A percentile compares a stretch with the other conserved stretches of the same genome.
phyloP scores from a whole-genome alignment of 2,329 filamentous ascomycete species.

The Zymoseptoria tritici region DNA sequence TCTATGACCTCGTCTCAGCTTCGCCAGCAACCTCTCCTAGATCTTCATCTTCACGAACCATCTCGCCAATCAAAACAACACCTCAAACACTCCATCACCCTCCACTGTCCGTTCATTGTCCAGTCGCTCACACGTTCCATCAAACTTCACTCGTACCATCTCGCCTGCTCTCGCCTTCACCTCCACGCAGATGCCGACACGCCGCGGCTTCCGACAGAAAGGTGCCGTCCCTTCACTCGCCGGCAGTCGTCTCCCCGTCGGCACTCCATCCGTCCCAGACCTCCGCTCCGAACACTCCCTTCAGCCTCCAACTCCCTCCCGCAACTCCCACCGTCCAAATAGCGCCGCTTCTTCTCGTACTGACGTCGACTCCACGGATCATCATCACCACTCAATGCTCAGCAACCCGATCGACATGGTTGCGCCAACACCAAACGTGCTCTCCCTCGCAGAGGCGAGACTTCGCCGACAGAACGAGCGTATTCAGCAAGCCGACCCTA shows the following conservation, averaged over 20 bases:
- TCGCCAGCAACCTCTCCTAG: no score
- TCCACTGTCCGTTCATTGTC: neutral
- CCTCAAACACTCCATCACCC: neutral
- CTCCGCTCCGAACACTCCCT: neutral
- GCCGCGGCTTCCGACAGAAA: slow-evolving; percentile 4
- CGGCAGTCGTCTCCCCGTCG: slow-evolving; percentile 23
- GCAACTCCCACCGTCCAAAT: slow-evolving; percentile 2
- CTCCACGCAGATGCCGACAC: neutral
- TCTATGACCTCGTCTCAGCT: no score
- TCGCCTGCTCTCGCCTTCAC: neutral
- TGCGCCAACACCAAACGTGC: slow-evolving; percentile 4
- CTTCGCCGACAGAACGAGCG: slow-evolving; percentile 28
- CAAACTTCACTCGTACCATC: neutral
- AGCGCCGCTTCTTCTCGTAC: slow-evolving; percentile 4
- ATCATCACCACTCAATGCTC: neutral
- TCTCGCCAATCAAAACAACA: neutral
- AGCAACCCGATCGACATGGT: slow-evolving; percentile 2
- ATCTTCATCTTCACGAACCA: neutral
- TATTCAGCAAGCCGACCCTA: slow-evolving; percentile 26
- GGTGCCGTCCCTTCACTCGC: slow-evolving; percentile 9
- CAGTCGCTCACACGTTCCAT: neutral
- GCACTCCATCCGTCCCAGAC: slow-evolving; percentile 16
- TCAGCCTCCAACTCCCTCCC: slow-evolving; percentile 6
- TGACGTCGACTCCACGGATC: neutral
- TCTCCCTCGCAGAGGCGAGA: slow-evolving; percentile 24